Base-by-base conservation (phyloP, 495 filamentous ascomycete genomes). In the Lasiosphaeria hispida region DNA sequence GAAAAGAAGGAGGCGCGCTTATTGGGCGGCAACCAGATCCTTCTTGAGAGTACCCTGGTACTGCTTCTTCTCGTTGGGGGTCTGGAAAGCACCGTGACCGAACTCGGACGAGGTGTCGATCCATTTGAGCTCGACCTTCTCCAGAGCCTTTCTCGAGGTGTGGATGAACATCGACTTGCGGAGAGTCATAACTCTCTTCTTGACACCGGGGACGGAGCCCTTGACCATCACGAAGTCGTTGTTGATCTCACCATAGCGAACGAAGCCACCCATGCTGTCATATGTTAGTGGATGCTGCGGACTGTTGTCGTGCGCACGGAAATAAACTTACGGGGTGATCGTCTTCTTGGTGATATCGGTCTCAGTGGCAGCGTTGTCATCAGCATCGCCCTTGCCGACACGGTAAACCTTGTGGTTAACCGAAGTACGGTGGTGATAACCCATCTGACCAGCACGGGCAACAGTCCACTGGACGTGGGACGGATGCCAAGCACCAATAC, bases 391-490 rank as follows among this genome's bases (percentile, higher is more conserved):
- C 85, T 91, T 92, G 73, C 94, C 95, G 69, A 99, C 89, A 65
- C 95, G 91, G 88, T 97, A 99, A 76, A 99, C 77, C 87, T 99
- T 99, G 89, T 97, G 95, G 87, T 99, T 99, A 82, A 92, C 90
- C 55, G 95, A 97, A 69, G 95, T 97, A 87, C 95, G 93, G 81
- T 99, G 95, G 77, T 99, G 95, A 86, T 99, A 99, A 84, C 95
- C 95, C 79, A 87, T 85, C 83, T 99, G 95, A 95, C 95, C 95
- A 67, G 95, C 95, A 88, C 95, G 95, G 75, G 94, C 95, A 81
- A 99, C 95, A 78, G 95, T 97, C 95, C 95, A 99, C 86, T 99
- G 95, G 83, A 99, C 95, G 90, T 99, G 95, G 78, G 88, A 91
- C 73, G 95, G 95, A 87, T 99, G 95, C 95, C 95, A 99, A 67